Percentiles rank a stretch among this genome's conserved stretches.
phyloP scores from a whole-genome alignment of 805 yeast species.

The Suhomyces sp. region DNA sequence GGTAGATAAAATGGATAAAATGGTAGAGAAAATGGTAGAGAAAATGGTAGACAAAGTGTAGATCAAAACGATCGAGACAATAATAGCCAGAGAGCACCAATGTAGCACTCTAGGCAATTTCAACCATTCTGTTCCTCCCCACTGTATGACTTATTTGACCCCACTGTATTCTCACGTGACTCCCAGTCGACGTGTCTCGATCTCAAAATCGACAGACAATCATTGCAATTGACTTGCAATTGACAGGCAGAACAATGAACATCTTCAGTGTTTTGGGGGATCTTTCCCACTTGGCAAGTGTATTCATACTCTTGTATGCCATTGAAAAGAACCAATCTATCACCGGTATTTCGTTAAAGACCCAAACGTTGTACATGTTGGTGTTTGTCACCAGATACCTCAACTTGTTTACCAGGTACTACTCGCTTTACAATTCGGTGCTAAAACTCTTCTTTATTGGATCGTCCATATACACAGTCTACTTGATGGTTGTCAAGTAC shows the following conservation, averaged over 20 bases:
- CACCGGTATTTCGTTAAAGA: constrained; percentile 83
- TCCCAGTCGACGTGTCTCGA: not conserved
- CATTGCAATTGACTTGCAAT: not conserved
- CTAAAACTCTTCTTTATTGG: constrained; percentile 82
- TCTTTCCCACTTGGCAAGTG: constrained; percentile 76
- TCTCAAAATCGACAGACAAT: not conserved
- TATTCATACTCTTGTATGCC: constrained; percentile 68
- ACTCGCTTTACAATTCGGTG: constrained; percentile 68
- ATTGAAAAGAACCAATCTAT: constrained; percentile 64
- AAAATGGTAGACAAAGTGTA: too few relatives aligned
- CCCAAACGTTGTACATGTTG: constrained; percentile 73
- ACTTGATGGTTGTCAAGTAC: constrained; percentile 63
- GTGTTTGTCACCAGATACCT: constrained; percentile 75
- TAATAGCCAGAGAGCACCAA: too few relatives aligned
- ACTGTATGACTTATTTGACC: constrained; percentile 31
- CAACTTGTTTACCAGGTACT: constrained; percentile 55
- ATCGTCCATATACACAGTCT: constrained; percentile 71
- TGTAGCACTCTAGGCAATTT: too few relatives aligned
- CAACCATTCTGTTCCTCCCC: too few relatives aligned
- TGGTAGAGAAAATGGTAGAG: too few relatives aligned
- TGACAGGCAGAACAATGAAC: constrained; percentile 25
- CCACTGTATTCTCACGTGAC: not conserved
- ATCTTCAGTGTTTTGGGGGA: constrained; percentile 59
- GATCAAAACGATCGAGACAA: too few relatives aligned
- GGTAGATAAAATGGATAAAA: too few relatives aligned